phyloP scores from a whole-genome alignment of 495 filamentous ascomycete genomes.

The Penicillium tannophilum region DNA sequence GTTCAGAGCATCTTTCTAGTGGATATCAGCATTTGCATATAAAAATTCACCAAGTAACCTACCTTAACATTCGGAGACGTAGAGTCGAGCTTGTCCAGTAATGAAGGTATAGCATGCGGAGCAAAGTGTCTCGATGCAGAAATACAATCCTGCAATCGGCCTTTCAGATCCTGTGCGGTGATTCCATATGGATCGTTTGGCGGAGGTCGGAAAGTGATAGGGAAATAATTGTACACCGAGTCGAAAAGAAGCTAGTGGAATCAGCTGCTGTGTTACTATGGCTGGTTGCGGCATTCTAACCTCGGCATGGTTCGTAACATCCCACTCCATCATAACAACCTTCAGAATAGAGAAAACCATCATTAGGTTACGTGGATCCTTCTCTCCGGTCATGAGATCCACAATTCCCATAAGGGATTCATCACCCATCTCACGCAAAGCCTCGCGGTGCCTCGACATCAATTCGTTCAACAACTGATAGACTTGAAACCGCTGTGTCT shows the following conservation, averaged over 20 bases:
- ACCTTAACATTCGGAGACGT: constrained; percentile 75
- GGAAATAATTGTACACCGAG: constrained; percentile 77
- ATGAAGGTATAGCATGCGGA: constrained; percentile 66
- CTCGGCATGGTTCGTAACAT: constrained; percentile 63
- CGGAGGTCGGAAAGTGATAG: constrained; percentile 74
- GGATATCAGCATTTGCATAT: constrained; percentile 30
- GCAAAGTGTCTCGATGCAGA: constrained; percentile 69
- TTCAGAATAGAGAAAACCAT: constrained; percentile 73
- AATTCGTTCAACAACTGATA: constrained; percentile 65
- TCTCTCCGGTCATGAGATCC: constrained; percentile 72
- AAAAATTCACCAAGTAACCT: constrained; percentile 11
- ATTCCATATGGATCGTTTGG: constrained; percentile 77
- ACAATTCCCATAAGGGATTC: constrained; percentile 65
- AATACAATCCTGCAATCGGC: constrained; percentile 69
- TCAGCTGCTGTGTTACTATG: constrained; percentile 26
- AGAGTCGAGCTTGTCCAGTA: constrained; percentile 77
- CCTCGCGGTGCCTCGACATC: constrained; percentile 63
- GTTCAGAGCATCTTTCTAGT: constrained; percentile 70
- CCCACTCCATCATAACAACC: constrained; percentile 75
- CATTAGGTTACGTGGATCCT: constrained; percentile 79
- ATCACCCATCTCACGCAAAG: constrained; percentile 56
- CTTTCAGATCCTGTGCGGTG: constrained; percentile 72
- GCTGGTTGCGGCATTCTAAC: constrained; percentile 37
- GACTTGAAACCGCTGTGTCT: constrained; percentile 63
- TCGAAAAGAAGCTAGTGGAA: constrained; percentile 62